Conservation (phyloP, 169 alveolate genomes). For the Blepharisma undulans region DNA sequence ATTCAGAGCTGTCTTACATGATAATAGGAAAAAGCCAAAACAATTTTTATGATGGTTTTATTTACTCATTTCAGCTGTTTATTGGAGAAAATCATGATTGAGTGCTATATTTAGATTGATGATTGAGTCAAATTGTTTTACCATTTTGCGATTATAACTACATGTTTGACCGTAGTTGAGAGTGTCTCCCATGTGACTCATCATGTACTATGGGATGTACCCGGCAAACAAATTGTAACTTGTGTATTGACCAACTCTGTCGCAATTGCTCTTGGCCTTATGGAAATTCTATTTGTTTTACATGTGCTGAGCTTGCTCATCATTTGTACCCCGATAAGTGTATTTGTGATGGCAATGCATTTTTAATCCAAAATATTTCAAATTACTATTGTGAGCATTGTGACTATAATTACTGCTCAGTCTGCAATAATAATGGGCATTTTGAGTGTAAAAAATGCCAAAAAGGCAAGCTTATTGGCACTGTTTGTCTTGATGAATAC, state of each 20-base stretch:
- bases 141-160: neutral
- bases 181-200: neutral
- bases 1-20: neutral
- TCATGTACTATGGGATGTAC: neutral
- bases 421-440: neutral
- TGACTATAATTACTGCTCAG: neutral
- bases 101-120: neutral
- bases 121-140: neutral
- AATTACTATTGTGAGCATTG: neutral
- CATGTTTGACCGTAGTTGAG: neutral
- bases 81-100: neutral
- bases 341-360: neutral
- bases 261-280: neutral
- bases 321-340: neutral
- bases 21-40: neutral
- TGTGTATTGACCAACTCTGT: neutral
- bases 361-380: neutral
- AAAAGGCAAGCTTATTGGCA: neutral
- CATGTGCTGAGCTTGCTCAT: neutral
- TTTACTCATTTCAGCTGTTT: neutral
- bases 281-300: neutral
- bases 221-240: neutral
- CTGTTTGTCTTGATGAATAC: neutral
- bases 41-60: neutral
- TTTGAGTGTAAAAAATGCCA: neutral